Base-by-base conservation (phyloP, 768 basidiomycete species). In the Phylloporus scabripes region DNA sequence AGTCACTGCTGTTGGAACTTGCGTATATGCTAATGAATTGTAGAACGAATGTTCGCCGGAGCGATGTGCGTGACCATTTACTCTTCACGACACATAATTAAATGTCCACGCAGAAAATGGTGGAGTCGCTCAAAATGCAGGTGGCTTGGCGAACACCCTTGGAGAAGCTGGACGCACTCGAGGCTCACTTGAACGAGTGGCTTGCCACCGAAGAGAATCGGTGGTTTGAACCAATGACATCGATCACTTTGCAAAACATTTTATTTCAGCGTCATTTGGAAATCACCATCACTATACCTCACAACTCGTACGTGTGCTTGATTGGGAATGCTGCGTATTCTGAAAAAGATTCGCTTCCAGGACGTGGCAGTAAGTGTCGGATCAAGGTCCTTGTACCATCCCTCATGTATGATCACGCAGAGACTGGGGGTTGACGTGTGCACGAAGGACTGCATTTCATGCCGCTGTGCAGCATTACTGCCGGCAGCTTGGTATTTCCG, bases 151-250 rank as follows among this genome's bases (percentile, higher is more conserved):
- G 76, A 10, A 90, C 87, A 2, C 82, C 87, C 2, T 63, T 85
- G 26, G 75, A 74, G 39, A 89, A 86, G 64, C 64, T 91, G 0
- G 87, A 90, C 55, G 75, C 73, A 21, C 75, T 91, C 5, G 83
- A 87, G 60, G 74, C 74, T 48, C 71, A 69, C 43, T 63, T 91
- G 51, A 88, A 88, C 52, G 76, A 80, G 36, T 90, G 88, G 88
- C 74, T 91, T 9, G 72, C 77, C 24, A 86, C 82, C 8, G 88
- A 90, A 60, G 82, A 87, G 61, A 85, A 89, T 58, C 73, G 87
- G 18, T 89, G 87, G 87, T 89, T 75, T 57, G 75, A 83, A 45
- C 81, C 87, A 4, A 74, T 72, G 24, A 90, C 87, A 9, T 76
- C 74, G 28, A 69, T 89, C 50, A 75, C 70, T 5, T 59, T 87